These are phyloP conservation scores for Axilococcus clingmanii DNA, from an alignment of 139 green algal genomes.

Conservation along the genomic window DNA sequence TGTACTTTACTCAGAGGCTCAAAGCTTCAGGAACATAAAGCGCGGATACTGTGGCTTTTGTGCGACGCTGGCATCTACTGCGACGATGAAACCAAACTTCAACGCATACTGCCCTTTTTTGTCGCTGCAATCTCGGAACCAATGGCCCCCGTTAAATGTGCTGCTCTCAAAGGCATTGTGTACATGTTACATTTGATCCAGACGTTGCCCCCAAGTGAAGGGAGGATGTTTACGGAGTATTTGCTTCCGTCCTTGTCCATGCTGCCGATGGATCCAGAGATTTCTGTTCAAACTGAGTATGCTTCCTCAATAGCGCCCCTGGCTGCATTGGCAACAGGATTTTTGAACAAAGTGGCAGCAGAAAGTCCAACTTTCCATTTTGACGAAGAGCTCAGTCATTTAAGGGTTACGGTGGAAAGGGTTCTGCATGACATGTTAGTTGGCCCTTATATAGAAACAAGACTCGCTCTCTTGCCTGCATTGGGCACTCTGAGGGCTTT, in stretches of 20 bases:
- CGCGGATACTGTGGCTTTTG: constrained; percentile 51
- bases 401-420: constrained; percentile 45
- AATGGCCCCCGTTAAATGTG: constrained; percentile 27
- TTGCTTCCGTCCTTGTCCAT: constrained; percentile 81
- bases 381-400: constrained; percentile 27
- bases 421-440: constrained; percentile 73
- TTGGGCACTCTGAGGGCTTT: constrained; percentile 28
- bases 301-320: background rate
- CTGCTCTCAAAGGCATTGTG: constrained; percentile 38
- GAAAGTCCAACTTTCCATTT: constrained; percentile 8
- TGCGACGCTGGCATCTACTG: constrained; percentile 18
- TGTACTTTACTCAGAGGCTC: constrained; percentile 71
- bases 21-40: constrained; percentile 1
- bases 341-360: constrained; percentile 3
- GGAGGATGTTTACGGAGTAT: constrained; percentile 85
- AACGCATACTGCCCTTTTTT: constrained; percentile 77
- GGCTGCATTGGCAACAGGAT: constrained; percentile 3
- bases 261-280: constrained; percentile 75
- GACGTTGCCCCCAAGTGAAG: constrained; percentile 40
- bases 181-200: constrained; percentile 28
- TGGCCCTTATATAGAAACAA: constrained; percentile 36
- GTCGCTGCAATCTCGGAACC: constrained; percentile 34
- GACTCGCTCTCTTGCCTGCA: constrained; percentile 48
- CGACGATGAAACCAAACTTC: constrained; percentile 68
- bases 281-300: constrained; percentile 40